phyloP scores from a whole-genome alignment of 176 grass and related monocot species.

The Bothriochloa decipiens region DNA sequence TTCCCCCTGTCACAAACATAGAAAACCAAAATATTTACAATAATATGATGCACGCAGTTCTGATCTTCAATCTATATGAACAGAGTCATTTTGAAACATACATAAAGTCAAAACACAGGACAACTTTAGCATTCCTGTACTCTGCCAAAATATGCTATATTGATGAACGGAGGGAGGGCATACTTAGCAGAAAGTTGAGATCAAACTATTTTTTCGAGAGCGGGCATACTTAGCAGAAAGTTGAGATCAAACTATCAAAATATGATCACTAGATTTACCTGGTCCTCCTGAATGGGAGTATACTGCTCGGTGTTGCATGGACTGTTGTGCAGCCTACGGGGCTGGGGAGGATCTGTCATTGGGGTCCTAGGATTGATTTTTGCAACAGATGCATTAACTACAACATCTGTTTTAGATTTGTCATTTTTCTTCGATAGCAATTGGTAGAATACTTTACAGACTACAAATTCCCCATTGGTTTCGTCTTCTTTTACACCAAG shows the following conservation, averaged over 20 bases:
- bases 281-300: constrained; percentile 4
- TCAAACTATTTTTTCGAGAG: not conserved
- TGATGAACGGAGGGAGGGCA: no score
- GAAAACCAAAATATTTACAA: not conserved
- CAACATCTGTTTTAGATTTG: constrained; percentile 26
- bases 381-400: constrained; percentile 16
- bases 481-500: constrained; percentile 64
- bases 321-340: constrained; percentile 32
- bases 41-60: not conserved
- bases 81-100: not conserved
- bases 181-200: not conserved
- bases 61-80: not conserved
- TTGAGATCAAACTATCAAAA: not conserved
- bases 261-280: constrained; percentile 51
- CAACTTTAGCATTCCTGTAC: not conserved
- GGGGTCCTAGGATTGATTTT: constrained; percentile 65
- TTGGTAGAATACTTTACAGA: constrained; percentile 81
- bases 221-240: not conserved
- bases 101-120: not conserved
- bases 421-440: constrained; percentile 25
- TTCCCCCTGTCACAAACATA: constrained; percentile 22
- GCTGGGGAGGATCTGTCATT: constrained; percentile 53
- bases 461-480: constrained; percentile 57
- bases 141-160: no score
- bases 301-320: constrained; percentile 35